A percentile compares a stretch with the other conserved stretches of the same genome.
Conservation (phyloP, 2,329 filamentous ascomycete genomes). For the Chalaropsis thielavioides region DNA sequence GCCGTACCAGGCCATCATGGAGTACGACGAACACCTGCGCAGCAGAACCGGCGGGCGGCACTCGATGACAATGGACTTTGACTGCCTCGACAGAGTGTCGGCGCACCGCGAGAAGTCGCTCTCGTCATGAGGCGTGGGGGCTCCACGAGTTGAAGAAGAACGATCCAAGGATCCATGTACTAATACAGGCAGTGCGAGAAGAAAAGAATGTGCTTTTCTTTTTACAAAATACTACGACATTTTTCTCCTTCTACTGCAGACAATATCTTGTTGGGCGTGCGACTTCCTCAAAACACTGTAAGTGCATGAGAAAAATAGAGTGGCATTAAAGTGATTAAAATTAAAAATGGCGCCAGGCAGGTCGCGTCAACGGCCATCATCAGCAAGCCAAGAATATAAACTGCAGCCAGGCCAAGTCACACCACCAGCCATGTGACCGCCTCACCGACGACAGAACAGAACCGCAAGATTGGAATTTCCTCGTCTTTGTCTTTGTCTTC, state of each 20-base stretch:
- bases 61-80: conserved; percentile 43
- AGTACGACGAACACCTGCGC: conserved; percentile 77
- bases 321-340: neutral
- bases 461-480: neutral
- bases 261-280: neutral
- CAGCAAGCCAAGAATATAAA: neutral
- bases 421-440: no score
- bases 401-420: neutral
- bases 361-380: neutral
- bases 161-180: neutral
- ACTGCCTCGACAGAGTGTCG: conserved; percentile 41
- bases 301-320: neutral
- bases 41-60: conserved; percentile 75
- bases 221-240: neutral
- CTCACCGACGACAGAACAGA: neutral
- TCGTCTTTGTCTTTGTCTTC: neutral
- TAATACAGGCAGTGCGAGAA: neutral
- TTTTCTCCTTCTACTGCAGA: neutral
- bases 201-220: neutral
- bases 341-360: no score
- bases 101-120: conserved; percentile 39
- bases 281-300: neutral
- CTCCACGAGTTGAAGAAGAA: neutral
- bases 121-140: conserved; percentile 19
- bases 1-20: conserved; percentile 90